Base-by-base conservation (phyloP, 768 basidiomycete species). In the Ephemerocybe angulata region DNA sequence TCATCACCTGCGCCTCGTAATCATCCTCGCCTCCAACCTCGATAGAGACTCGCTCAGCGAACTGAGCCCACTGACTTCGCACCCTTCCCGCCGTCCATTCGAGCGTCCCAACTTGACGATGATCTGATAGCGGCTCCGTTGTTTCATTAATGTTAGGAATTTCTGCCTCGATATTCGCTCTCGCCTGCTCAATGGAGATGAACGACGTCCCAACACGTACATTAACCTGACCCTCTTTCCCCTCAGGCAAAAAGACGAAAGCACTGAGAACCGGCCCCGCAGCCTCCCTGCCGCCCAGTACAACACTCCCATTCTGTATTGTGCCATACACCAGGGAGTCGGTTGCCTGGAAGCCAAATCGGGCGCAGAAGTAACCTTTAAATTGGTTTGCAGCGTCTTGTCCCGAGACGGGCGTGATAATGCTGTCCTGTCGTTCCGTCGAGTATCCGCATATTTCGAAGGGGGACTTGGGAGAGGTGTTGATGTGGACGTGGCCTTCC, bases 181-280 rank as follows among this genome's bases (percentile, higher is more conserved):
- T 67, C 0, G 86, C 86, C 56, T 88, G 87, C 3, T 85, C 83
- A 6, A 83, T 70, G 1, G 85, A 87, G 54, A 90, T 86, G 65
- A 89, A 88, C 3, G 87, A 89, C 3, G 87, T 85, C 2, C 86
- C 87, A 1, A 90, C 72, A 11, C 84, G 73, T 7, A 86, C 79
- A 87, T 72, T 6, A 65, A 42, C 21, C 25, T 61, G 11, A 54
- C 65, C 57, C 49, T 61, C 15, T 31, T 50, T 42, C 4, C 54
- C 3, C 47, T 13, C 1, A 21, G 72, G 63, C 54, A 90, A 82
- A 3, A 66, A 65, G 3, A 74, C 79, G 56, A 80, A 86, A 0
- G 77, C 87, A 15, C 77, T 75, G 6, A 86, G 63, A 29, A 78
- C 58, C 10, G 75, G 58, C 2, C 85, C 87, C 4, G 67, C 56